These are phyloP conservation scores for Ambrosiella beaveri DNA, from an alignment of 2,329 filamentous ascomycete species.

Conservation along the genomic window DNA sequence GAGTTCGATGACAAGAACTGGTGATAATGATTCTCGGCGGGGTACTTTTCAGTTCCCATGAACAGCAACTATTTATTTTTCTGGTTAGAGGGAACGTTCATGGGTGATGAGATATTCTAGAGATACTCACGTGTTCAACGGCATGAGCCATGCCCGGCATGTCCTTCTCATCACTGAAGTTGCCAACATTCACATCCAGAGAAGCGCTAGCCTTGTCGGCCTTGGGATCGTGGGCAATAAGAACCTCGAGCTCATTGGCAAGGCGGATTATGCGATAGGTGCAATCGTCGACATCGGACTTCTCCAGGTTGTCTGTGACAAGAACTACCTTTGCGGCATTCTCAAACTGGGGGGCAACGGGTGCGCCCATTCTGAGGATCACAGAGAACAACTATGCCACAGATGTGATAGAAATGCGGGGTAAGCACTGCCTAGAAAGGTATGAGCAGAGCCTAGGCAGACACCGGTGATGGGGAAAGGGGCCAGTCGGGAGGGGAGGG, in stretches of 20 bases:
- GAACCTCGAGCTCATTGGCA: constrained; percentile 71
- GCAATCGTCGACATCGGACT: constrained; percentile 69
- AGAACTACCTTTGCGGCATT: neutral
- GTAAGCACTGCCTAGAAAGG: too few relatives aligned
- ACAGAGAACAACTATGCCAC: too few relatives aligned
- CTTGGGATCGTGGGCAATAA: constrained; percentile 83
- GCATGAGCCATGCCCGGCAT: constrained; percentile 94
- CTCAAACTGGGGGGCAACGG: neutral
- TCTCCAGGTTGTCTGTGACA: constrained; percentile 59
- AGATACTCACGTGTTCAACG: constrained; percentile 59
- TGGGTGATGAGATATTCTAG: neutral
- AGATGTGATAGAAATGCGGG: too few relatives aligned
- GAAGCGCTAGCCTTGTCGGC: constrained; percentile 95
- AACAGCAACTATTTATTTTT: constrained; percentile 48
- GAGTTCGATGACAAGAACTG: constrained; percentile 82
- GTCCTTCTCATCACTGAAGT: constrained; percentile 77
- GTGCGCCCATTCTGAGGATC: neutral
- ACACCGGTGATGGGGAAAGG: too few relatives aligned
- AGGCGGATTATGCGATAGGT: constrained; percentile 76
- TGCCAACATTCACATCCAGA: constrained; percentile 89
- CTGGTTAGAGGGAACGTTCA: neutral
- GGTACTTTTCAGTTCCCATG: constrained; percentile 98
- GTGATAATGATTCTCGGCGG: constrained; percentile 87
- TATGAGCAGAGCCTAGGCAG: too few relatives aligned
- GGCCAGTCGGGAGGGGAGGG: too few relatives aligned